Conservation (phyloP, 805 yeast species). For the Ogataea salicorniae region DNA sequence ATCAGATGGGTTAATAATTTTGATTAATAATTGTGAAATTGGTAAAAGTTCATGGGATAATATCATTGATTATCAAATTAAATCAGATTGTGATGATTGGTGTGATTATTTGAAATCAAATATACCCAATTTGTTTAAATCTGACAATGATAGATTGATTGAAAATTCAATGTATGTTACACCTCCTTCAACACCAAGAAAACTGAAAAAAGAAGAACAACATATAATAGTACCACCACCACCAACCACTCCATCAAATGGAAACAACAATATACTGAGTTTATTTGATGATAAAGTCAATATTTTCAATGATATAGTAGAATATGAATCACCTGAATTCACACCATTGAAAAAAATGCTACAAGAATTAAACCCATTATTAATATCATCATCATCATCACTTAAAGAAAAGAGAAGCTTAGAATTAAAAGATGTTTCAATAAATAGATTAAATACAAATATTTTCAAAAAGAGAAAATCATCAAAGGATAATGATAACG, state of each 20-base stretch:
- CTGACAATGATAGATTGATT: slow-evolving; percentile 5
- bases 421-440: too few species aligned
- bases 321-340: slow-evolving; percentile 9
- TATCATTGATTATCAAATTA: slow-evolving; percentile 72
- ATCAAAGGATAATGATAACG: not conserved
- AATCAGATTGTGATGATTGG: slow-evolving; percentile 80
- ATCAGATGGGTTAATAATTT: slow-evolving; percentile 69
- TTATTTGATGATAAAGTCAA: not conserved
- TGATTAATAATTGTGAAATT: slow-evolving; percentile 66
- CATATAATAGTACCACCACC: not conserved
- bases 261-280: not conserved
- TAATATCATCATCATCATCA: not conserved
- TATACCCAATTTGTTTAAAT: slow-evolving; percentile 56
- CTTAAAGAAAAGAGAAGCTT: not conserved
- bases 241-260: not conserved
- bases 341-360: slow-evolving; percentile 8
- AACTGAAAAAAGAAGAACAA: not conserved
- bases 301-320: not conserved
- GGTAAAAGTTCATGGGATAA: slow-evolving; percentile 62
- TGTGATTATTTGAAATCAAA: slow-evolving; percentile 48
- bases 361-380: not conserved
- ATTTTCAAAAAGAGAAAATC: too few species aligned
- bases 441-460: too few species aligned
- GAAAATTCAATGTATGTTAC: slow-evolving; percentile 18
- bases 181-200: slow-evolving; percentile 21